Conservation (phyloP, 2,329 filamentous ascomycete species). For the Lecanoromycetidae sp. region DNA sequence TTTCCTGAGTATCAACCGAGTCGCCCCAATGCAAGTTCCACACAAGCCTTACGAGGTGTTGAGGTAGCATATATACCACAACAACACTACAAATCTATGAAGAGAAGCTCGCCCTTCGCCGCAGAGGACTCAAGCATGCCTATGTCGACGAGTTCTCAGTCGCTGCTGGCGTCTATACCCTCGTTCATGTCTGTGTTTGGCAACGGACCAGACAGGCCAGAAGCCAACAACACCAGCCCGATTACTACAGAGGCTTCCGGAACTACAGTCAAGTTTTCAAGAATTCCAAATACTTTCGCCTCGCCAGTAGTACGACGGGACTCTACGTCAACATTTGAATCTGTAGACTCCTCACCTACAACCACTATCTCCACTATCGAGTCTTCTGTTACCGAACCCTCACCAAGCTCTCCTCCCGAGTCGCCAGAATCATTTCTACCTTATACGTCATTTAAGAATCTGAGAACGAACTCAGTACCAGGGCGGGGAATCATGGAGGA, state of each 20-base stretch:
- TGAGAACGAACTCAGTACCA: slow-evolving; percentile 20
- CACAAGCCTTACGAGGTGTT: background rate
- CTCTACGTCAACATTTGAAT: slow-evolving; percentile 71
- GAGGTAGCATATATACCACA: slow-evolving; percentile 9
- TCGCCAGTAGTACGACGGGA: slow-evolving; percentile 28
- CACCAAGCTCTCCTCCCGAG: slow-evolving; percentile 83
- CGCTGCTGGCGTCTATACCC: slow-evolving; percentile 18
- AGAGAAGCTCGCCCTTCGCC: slow-evolving; percentile 2
- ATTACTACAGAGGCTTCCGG: background rate
- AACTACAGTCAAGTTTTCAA: slow-evolving; percentile 2
- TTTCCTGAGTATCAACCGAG: slow-evolving; percentile 8
- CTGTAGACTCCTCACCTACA: slow-evolving; percentile 86
- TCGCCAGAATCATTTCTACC: slow-evolving; percentile 67
- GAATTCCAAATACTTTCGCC: slow-evolving; percentile 4
- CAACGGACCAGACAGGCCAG: slow-evolving; percentile 11
- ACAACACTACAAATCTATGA: slow-evolving; percentile 1
- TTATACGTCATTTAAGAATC: slow-evolving; percentile 33
- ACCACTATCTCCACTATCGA: slow-evolving; percentile 88
- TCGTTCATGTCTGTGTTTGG: slow-evolving; percentile 19
- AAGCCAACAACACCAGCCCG: slow-evolving; percentile 1
- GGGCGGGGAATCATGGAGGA: slow-evolving; percentile 3
- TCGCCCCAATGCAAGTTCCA: slow-evolving; percentile 4
- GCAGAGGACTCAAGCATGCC: slow-evolving; percentile 15
- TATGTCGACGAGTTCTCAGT: slow-evolving; percentile 14
- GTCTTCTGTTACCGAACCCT: slow-evolving; percentile 80